Evolutionary conservation across 208 protist species (phyloP).

Genomic region (Strigomonas galati): DNA sequence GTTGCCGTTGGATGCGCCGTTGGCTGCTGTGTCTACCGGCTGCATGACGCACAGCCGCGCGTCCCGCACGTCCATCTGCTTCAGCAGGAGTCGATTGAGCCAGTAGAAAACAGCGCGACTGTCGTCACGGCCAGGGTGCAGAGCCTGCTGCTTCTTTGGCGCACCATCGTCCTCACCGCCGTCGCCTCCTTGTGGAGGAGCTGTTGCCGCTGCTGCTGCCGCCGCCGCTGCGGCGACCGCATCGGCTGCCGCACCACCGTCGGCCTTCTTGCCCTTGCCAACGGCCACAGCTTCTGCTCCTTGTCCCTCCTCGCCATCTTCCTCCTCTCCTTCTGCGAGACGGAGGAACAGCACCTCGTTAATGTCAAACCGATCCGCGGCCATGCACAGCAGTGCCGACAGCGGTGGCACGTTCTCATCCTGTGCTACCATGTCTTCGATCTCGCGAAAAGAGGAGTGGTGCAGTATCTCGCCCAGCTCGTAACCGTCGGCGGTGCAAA

Average conservation of each 20-base stretch:
- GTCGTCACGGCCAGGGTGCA: background rate
- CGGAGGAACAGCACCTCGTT: background rate
- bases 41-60: background rate
- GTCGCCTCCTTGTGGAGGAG: background rate
- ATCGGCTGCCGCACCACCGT: background rate
- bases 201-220: background rate
- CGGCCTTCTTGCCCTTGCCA: background rate
- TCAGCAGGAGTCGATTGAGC: background rate
- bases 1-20: background rate
- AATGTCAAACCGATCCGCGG: background rate
- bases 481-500: background rate
- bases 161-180: conserved; percentile 1
- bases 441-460: background rate
- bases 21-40: background rate
- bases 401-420: background rate
- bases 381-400: background rate
- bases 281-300: background rate
- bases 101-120: background rate
- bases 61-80: background rate
- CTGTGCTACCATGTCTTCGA: background rate
- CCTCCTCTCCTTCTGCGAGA: background rate
- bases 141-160: background rate
- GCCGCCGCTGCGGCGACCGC: background rate
- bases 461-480: background rate
- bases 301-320: background rate